Base-by-base conservation (phyloP, 2,329 filamentous ascomycete species). In the Diaporthe nobilis region DNA sequence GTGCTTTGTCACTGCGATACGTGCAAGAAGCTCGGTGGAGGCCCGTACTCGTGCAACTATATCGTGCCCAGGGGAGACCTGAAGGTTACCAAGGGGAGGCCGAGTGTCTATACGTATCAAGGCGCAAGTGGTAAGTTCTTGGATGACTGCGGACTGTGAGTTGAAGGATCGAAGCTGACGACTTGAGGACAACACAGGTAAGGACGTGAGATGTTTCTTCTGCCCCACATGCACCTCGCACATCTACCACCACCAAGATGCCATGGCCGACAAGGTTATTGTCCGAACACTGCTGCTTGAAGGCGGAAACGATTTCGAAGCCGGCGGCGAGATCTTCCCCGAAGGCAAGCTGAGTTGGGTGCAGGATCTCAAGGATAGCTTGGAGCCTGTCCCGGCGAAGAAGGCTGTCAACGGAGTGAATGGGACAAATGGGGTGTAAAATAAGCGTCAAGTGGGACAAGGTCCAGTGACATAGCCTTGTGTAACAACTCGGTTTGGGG, bases 11-110 rank as follows among this genome's bases (percentile, higher is more conserved):
- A 67, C 20, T 67, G 61, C 31, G 61, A 67, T 28, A 67, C 44
- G 28, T 51, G 63, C 31, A 51, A 68, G 44, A 68, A 68, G 31
- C 44, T 68, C 28, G 63, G 63, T 22, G 63, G 63, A 2, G 63
- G 44, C 9, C 63, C 63, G 44, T 68, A 68, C 28, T 67, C 61
- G 61, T 67, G 61, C 61, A 67, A 67, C 7, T 67, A 67, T n/a
- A 67, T 49, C 42, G 61, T 67, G 61, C 61, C 44, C 42, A 49
- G 28, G 44, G 61, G 37, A 31, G 61, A 67, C 44, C 22, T 67
- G 44, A 51, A 67, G 61, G 61, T 67, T 28, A 51, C 28, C 22
- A 51, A 67, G 42, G 61, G 61, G 22, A 51, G 10, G 44, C 44
- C 61, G 28, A 67, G 61, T 34, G 61, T 51, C 28, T 51, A 67